Conservation (phyloP, 257 asterid genomes). For the Paulownia fortunei region DNA sequence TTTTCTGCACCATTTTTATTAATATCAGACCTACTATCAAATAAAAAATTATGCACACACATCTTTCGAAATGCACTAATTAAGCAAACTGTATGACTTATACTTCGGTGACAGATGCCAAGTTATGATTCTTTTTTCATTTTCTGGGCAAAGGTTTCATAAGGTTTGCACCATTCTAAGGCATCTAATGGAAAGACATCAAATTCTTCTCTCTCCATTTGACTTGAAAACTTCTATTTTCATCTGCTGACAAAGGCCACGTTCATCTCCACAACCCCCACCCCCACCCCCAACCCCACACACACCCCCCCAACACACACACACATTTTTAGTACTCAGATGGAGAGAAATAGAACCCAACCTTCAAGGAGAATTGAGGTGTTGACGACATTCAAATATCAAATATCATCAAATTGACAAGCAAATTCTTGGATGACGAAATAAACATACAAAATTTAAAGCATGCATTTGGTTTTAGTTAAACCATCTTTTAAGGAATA, state of each 20-base stretch:
- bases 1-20: conserved; percentile 60
- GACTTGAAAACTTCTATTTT: not conserved
- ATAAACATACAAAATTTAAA: not conserved
- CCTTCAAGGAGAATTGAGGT: not conserved
- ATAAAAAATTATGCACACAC: not conserved
- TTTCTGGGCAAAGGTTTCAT: not conserved
- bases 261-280: not conserved
- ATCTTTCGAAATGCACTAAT: not conserved
- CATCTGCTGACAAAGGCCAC: not conserved
- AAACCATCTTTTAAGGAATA: not conserved
- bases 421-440: not conserved
- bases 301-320: too few species aligned
- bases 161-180: not conserved
- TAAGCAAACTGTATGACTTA: not conserved
- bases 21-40: conserved; percentile 16
- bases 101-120: not conserved
- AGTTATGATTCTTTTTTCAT: not conserved
- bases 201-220: not conserved
- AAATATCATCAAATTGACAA: not conserved
- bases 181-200: not conserved
- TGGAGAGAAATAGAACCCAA: too few species aligned
- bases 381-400: not conserved
- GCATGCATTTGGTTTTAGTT: not conserved
- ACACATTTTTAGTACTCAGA: too few species aligned
- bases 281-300: too few species aligned